A percentile compares a stretch with the other conserved stretches of the same genome.
These are phyloP conservation scores for Tubosaeta sp. DNA, from an alignment of 768 basidiomycete genomes.

Conservation along the genomic window DNA sequence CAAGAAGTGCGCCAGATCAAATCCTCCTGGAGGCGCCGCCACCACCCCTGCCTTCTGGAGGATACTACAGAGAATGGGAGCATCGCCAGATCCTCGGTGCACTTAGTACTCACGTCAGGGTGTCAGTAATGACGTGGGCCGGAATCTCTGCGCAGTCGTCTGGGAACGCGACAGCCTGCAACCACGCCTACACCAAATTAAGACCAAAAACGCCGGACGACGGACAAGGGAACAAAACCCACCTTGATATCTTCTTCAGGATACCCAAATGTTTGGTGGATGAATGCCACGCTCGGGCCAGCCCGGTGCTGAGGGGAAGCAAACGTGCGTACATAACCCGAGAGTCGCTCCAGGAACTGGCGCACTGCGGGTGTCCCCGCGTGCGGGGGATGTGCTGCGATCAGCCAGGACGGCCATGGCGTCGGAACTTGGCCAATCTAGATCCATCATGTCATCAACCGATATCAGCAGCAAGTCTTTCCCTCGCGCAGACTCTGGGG, in stretches of 20 bases:
- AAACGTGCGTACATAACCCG: constrained; percentile 64
- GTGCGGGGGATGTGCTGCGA: constrained; percentile 77
- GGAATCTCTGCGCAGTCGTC: constrained; percentile 60
- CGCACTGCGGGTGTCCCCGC: constrained; percentile 47
- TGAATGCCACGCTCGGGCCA: constrained; percentile 65
- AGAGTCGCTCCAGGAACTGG: constrained; percentile 60
- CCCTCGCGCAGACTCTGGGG: not conserved
- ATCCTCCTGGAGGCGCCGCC: constrained; percentile 45
- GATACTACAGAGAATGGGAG: constrained; percentile 40
- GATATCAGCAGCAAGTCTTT: not conserved
- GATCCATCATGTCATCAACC: not conserved
- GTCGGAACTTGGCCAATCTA: constrained; percentile 85
- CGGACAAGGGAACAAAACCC: not conserved
- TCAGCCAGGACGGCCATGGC: constrained; percentile 96
- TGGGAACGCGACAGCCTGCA: constrained; percentile 75
- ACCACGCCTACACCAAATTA: constrained; percentile 58
- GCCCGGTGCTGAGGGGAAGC: constrained; percentile 53
- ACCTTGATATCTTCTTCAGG: constrained; percentile 78
- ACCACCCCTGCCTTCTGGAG: constrained; percentile 77
- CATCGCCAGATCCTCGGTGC: not conserved
- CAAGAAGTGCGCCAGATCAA: constrained; percentile 55
- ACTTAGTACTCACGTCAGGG: constrained; percentile 51
- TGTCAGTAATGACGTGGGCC: constrained; percentile 60
- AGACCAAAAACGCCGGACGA: not conserved
- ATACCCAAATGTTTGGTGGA: constrained; percentile 77